Percentiles rank a stretch among this genome's conserved stretches.
Evolutionary conservation across 106 monocot genomes (phyloP).

Genomic region (Xerophyta viscosa): DNA sequence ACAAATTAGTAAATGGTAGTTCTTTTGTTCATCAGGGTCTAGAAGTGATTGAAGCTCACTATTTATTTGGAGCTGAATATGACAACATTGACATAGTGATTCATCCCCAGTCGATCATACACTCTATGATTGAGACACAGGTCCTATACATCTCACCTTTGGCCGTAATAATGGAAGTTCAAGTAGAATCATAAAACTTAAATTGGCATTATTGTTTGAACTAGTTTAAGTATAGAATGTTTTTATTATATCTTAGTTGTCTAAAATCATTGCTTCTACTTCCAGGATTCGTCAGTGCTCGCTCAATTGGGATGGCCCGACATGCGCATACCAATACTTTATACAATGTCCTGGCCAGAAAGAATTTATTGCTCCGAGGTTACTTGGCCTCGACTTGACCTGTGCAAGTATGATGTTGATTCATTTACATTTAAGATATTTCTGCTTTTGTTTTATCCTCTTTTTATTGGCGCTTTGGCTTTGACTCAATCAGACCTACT

Average conservation of each 20-base stretch:
- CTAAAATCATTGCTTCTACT: background rate
- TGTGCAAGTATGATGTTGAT: constrained; percentile 63
- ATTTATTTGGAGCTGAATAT: constrained; percentile 90
- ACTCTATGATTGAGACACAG: constrained; percentile 99
- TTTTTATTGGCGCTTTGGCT: too few relatives aligned
- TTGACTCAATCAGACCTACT: too few relatives aligned
- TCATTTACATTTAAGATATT: too few relatives aligned
- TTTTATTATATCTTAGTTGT: background rate
- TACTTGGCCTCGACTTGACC: constrained; percentile 95
- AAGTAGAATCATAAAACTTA: too few relatives aligned
- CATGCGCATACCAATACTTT: constrained; percentile 91
- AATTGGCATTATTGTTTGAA: too few relatives aligned
- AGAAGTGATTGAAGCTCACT: constrained; percentile 98
- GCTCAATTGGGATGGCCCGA: constrained; percentile 95
- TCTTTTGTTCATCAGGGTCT: constrained; percentile 43
- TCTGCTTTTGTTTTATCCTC: too few relatives aligned
- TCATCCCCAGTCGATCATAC: constrained; percentile 96
- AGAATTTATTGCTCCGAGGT: constrained; percentile 92
- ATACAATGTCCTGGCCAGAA: constrained; percentile 96
- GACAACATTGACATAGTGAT: constrained; percentile 89
- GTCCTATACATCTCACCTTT: constrained; percentile 20
- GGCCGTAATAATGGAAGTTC: too few relatives aligned
- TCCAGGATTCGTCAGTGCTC: constrained; percentile 91
- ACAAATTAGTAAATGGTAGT: background rate
- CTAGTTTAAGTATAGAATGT: too few relatives aligned